Evolutionary conservation across 495 filamentous ascomycete genomes (phyloP), one percentile per base, ranked within the genome.

Genomic region (Penicillium coffeae): DNA sequence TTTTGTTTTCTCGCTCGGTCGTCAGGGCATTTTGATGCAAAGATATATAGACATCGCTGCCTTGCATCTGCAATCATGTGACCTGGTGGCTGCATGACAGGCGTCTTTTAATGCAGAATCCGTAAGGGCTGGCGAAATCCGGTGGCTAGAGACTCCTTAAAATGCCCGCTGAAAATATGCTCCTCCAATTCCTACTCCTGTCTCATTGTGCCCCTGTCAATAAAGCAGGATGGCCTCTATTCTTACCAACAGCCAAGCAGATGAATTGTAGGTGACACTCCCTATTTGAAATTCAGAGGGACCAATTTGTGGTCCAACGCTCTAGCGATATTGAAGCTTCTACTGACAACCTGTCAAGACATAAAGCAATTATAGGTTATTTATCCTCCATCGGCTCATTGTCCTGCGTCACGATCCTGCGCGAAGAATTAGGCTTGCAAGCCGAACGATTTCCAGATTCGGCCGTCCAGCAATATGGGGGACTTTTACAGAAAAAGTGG

Each of bases 301-400:
- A n/a, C n/a, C n/a, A n/a, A n/a, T n/a, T n/a, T n/a, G n/a, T n/a
- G n/a, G n/a, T n/a, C n/a, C n/a, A n/a, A n/a, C n/a, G n/a, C n/a
- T n/a, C n/a, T n/a, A n/a, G n/a, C n/a, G n/a, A n/a, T n/a, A n/a
- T n/a, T n/a, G n/a, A n/a, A n/a, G n/a, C n/a, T n/a, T n/a, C n/a
- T n/a, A n/a, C n/a, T n/a, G 25, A 30, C 25, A 5, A 10, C 4
- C 25, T 30, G 25, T 30, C 25, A 5, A 52, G 50, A 18, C 43
- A 52, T 21, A 52, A 52, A 38, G 50, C 50, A 8, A 47, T 52
- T 38, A 42, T 52, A 14, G 50, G 50, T n/a, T 52, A 52, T n/a
- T 30, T 52, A 15, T 41, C 44, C 16, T 21, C 37, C 7, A 27
- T 47, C 19, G 38, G 47, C 18, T 43, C 43, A 10, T 33, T 16